A percentile compares a stretch with the other conserved stretches of the same genome.
phyloP scores from a whole-genome alignment of 495 filamentous ascomycete species.

The Lasiosphaeria hispida region DNA sequence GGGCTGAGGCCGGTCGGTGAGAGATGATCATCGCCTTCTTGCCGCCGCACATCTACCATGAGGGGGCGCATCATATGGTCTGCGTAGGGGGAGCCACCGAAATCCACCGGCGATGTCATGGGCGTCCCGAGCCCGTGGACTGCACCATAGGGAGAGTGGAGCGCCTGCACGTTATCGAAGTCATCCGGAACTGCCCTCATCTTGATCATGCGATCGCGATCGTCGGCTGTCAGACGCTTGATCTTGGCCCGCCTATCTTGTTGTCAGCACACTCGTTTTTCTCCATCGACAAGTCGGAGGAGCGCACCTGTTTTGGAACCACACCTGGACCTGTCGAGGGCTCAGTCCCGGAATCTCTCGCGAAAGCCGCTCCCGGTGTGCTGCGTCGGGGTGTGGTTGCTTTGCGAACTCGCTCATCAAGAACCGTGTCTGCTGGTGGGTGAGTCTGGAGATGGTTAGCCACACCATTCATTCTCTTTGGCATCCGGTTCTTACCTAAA shows the following conservation, averaged over 20 bases:
- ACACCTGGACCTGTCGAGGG: slow-evolving; percentile 93
- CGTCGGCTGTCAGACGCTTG: slow-evolving; percentile 89
- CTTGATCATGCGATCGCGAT: slow-evolving; percentile 91
- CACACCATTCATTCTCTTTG: slow-evolving; percentile 7
- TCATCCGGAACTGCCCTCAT: slow-evolving; percentile 87
- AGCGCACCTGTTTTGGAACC: slow-evolving; percentile 95
- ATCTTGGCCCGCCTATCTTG: slow-evolving; percentile 81
- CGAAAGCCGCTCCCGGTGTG: slow-evolving; percentile 85
- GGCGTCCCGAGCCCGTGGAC: slow-evolving; percentile 55
- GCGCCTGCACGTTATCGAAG: slow-evolving; percentile 87
- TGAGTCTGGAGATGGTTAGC: slow-evolving; percentile 61
- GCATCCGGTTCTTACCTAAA: slow-evolving; percentile 61
- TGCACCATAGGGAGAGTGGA: slow-evolving; percentile 71
- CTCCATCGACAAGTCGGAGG: background rate
- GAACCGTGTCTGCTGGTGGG: slow-evolving; percentile 94
- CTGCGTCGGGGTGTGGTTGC: slow-evolving; percentile 91
- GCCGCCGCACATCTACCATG: slow-evolving; percentile 59
- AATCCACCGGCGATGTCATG: slow-evolving; percentile 57
- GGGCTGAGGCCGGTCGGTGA: slow-evolving; percentile 62
- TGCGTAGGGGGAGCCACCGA: slow-evolving; percentile 45
- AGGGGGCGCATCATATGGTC: slow-evolving; percentile 59
- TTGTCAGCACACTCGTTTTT: slow-evolving; percentile 16
- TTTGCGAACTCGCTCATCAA: slow-evolving; percentile 97
- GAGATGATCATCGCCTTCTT: slow-evolving; percentile 55
- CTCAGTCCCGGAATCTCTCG: slow-evolving; percentile 91